A percentile compares a stretch with the other conserved stretches of the same genome.
Conservation (phyloP, 2,329 filamentous ascomycete species). For the Cercospora sesami region DNA sequence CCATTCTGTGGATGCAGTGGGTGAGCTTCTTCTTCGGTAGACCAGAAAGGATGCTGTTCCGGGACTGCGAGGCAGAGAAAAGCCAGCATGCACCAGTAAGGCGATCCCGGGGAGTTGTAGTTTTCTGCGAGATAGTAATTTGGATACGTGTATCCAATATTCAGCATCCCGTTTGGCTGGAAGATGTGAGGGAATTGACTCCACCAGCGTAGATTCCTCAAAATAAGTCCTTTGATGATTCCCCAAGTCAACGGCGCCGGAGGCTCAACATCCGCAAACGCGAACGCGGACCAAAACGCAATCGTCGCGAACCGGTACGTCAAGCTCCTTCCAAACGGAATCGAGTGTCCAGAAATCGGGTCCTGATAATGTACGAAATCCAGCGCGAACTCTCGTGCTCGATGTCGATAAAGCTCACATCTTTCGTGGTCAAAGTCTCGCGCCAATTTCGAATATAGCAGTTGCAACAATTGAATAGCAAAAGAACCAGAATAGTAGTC, state of each 20-base stretch:
- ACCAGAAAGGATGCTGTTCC: conserved; percentile 72
- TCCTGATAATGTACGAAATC: conserved; percentile 78
- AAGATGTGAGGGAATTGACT: conserved; percentile 73
- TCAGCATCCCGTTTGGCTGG: conserved; percentile 71
- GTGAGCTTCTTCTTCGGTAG: conserved; percentile 61
- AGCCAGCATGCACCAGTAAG: conserved; percentile 78
- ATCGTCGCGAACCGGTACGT: conserved; percentile 84
- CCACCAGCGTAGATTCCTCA: conserved; percentile 78
- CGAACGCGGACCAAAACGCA: conserved; percentile 78
- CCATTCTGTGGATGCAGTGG: conserved; percentile 20
- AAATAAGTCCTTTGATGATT: conserved; percentile 72
- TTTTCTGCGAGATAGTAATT: conserved; percentile 83
- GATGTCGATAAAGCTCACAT: conserved; percentile 67
- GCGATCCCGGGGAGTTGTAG: conserved; percentile 72
- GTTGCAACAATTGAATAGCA: conserved; percentile 76
- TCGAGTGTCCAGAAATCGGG: conserved; percentile 63
- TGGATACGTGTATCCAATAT: conserved; percentile 74
- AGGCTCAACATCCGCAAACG: conserved; percentile 72
- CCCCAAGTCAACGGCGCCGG: conserved; percentile 74
- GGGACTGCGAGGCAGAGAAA: conserved; percentile 73
- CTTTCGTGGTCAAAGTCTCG: conserved; percentile 64
- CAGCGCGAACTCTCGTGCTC: conserved; percentile 65
- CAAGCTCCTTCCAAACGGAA: conserved; percentile 75
- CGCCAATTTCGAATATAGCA: conserved; percentile 72
- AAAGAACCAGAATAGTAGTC: conserved; percentile 83